These are phyloP conservation scores for Albatrellus sp. DNA, from an alignment of 1,284 basidiomycete genomes.

Conservation along the genomic window DNA sequence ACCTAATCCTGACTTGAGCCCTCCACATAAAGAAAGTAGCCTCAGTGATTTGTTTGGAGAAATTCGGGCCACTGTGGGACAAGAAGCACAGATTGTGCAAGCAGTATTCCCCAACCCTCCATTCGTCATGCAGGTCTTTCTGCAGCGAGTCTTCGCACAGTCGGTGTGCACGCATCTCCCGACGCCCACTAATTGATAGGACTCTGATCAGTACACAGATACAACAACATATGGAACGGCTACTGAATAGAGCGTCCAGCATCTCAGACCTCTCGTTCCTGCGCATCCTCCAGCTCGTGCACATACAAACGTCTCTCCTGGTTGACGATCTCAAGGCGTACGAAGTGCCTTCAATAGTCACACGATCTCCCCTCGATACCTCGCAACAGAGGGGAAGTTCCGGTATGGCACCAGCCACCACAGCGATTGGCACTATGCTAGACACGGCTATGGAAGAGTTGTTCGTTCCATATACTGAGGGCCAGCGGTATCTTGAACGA, in stretches of 20 bases:
- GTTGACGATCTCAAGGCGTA: conserved; percentile 91
- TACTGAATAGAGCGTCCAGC: conserved; percentile 61
- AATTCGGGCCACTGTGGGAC: conserved; percentile 84
- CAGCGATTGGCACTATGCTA: conserved; percentile 69
- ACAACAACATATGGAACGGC: conserved; percentile 85
- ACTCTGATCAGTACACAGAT: conserved; percentile 39
- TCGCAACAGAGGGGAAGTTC: conserved; percentile 38
- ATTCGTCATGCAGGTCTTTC: conserved; percentile 97
- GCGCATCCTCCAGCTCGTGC: conserved; percentile 82
- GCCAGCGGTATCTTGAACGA: conserved; percentile 82
- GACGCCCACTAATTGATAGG: conserved; percentile 6
- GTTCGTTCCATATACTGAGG: conserved; percentile 91
- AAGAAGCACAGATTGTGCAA: conserved; percentile 96
- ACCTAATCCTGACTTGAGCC: conserved; percentile 66
- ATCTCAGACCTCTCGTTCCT: conserved; percentile 87
- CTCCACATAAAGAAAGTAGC: conserved; percentile 76
- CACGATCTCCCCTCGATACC: conserved; percentile 47
- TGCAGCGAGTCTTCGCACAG: conserved; percentile 97
- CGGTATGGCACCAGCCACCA: conserved; percentile 21
- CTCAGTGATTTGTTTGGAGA: conserved; percentile 76
- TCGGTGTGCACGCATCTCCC: conserved; percentile 44
- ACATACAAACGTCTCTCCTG: conserved; percentile 66
- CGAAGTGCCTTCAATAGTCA: conserved; percentile 63
- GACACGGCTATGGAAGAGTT: conserved; percentile 94
- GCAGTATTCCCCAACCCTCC: conserved; percentile 97